Evolutionary conservation across 208 protist genomes (phyloP), one percentile per base, ranked within the genome.

Genomic region (Trypanosoma caninum): DNA sequence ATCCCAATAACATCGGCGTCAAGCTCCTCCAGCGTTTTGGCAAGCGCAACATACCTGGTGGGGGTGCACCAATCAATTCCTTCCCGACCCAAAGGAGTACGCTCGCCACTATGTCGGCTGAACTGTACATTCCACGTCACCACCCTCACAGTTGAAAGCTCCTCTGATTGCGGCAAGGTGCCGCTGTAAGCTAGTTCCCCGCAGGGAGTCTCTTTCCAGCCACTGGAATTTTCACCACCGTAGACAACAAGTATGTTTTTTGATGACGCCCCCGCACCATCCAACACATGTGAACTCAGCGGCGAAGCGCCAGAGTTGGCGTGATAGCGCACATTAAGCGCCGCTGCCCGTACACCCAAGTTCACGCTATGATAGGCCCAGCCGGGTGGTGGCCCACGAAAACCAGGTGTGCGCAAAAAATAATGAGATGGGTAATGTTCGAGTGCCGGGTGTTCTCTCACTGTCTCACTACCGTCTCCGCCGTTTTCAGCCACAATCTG

Each of bases 331-430:
- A 78, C 82, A 37, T 72, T 72, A 65, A 88, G 56, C 14, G 69
- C 73, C 42, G 79, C 71, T 10, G 85, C 70, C 33, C 80, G 71
- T 31, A 84, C 40, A 45, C 86, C 86, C 18, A 93, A 63, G 57
- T 88, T 77, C 10, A 89, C 58, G 65, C 76, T 75, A 58, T 80
- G 57, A 69, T 93, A 89, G 2, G 34, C 23, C 79, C 78, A 93
- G 11, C 80, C 79, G 6, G 64, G 51, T 35, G 84, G 84, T 3
- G 84, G 81, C 16, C 84, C 84, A 16, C 44, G 60, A 11, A 63
- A 69, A 25, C 70, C 78, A n/a, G 59, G 50, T 13, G 65, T 66
- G 34, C 80, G 79, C 30, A 79, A 62, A 53, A 81, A 86, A 34
- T 82, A 65, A 72, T 89, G 80, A 1, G 82, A 74, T 16, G 86